Percentiles rank a stretch among this genome's conserved stretches.
Conservation (phyloP, 176 grass and related monocot genomes). For the Musa acuminata region DNA sequence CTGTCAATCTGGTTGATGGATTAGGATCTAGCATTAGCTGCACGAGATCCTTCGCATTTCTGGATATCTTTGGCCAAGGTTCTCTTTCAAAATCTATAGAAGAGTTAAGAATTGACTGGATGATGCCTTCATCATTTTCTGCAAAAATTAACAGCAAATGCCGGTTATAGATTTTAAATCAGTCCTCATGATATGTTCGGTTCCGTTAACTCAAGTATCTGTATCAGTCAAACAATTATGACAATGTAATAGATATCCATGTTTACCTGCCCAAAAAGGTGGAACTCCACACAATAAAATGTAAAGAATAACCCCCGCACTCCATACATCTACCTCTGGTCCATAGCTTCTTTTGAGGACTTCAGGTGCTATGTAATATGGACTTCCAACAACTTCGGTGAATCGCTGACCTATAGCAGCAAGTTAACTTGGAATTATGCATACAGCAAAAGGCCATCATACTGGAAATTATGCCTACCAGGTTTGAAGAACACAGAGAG, state of each 20-base stretch:
- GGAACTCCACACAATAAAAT: conserved; percentile 17
- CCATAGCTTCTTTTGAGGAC: conserved; percentile 9
- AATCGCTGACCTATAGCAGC: conserved; percentile 9
- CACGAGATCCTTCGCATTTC: conserved; percentile 11
- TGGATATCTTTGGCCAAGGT: conserved; percentile 8
- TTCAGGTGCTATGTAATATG: conserved; percentile 16
- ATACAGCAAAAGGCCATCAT: too few species aligned
- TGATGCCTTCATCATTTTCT: conserved; percentile 18
- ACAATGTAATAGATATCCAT: neutral
- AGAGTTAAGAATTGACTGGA: conserved; percentile 4
- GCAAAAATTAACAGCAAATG: neutral
- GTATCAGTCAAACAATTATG: neutral
- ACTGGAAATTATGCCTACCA: neutral
- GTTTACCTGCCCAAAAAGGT: conserved; percentile 12
- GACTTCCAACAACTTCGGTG: conserved; percentile 11
- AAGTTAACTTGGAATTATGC: neutral
- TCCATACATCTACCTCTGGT: conserved; percentile 10
- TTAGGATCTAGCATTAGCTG: conserved; percentile 5
- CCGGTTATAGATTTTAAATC: too few species aligned
- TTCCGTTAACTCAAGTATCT: neutral
- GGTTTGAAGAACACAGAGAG: conserved; percentile 11
- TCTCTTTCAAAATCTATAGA: conserved; percentile 3
- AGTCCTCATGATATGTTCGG: neutral
- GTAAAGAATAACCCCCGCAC: conserved; percentile 17
- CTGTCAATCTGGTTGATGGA: conserved; percentile 15